Evolutionary conservation across 2,329 filamentous ascomycete genomes (phyloP), one percentile per base, ranked within the genome.

Genomic region (Cladosporium oxysporum): DNA sequence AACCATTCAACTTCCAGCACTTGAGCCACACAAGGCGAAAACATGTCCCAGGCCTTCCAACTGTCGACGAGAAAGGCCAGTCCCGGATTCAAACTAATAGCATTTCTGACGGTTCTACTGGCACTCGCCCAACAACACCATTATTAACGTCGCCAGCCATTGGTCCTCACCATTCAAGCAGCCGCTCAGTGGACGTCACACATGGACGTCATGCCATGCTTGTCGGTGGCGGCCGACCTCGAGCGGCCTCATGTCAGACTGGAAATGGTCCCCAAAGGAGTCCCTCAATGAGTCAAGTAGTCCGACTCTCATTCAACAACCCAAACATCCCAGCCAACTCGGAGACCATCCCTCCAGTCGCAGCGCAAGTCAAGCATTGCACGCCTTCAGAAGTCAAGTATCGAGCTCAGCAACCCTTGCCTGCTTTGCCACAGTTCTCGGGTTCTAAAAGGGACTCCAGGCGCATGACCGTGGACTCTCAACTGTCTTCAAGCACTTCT

Each of bases 1-100:
- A 83, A 65, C 87, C 87, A 1, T 89, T 87, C 75, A 85, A 87
- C 70, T 89, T 89, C 72, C 85, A 88, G 68, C 87, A 89, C 71
- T 76, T 89, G 62, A 85, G 85, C 41, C 86, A 89, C 72, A 86
- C 86, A 31, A 82, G 83, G 65, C 82, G 83, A 28, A 76, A 82
- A 28, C 83, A 88, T 65, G 81, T 87, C 65, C 80, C 83, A 35
- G 78, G 79, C 4, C 76, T 88, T 23, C 82, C 85, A 47, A 81
- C 80, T 37, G 79, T 83, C 14, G 80, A 82, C 62, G 80, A 84
- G 64, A 79, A 81, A 65, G 82, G 86, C 33, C 77, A 87, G 23
- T 81, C 82, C 31, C 81, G 81, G 7, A 83, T 85, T 80, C 83
- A 31, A 81, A 84, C 62, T 81, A 63, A 66, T 57, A 62, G 59